Conservation (phyloP, 1,284 basidiomycete species). For the Cystobasidium slooffiae region DNA sequence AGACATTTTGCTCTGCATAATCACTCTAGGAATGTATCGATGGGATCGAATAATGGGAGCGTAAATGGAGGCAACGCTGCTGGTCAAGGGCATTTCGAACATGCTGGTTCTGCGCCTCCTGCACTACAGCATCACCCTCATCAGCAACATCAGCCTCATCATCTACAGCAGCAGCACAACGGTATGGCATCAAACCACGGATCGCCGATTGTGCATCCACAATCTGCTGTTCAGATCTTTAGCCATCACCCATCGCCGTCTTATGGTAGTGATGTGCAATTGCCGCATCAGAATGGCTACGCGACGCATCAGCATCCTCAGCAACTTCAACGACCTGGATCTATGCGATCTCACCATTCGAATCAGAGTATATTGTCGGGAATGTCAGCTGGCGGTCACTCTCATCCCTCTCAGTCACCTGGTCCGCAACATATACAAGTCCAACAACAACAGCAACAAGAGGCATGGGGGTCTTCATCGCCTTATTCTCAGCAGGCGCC, state of each 20-base stretch:
- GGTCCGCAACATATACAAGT: conserved; percentile 46
- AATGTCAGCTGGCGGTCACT: not conserved
- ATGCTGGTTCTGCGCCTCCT: conserved; percentile 27
- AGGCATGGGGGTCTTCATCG: not conserved
- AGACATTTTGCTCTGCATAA: not conserved
- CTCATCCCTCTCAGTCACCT: conserved; percentile 21
- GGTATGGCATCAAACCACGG: not conserved
- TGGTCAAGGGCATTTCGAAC: not conserved
- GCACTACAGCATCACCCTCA: conserved; percentile 19
- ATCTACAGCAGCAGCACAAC: not conserved
- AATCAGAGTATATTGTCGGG: conserved; percentile 1
- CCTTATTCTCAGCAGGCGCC: not conserved
- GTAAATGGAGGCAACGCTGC: not conserved
- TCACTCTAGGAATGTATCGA: not conserved
- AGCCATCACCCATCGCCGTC: conserved; percentile 1
- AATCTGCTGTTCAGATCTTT: not conserved
- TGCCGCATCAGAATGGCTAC: not conserved
- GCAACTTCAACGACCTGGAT: not conserved
- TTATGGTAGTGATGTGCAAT: not conserved
- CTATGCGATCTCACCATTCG: conserved; percentile 18
- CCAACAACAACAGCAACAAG: conserved; percentile 39
- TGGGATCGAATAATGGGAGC: not conserved
- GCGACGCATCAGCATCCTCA: not conserved
- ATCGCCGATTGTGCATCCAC: not conserved
- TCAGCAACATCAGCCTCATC: not conserved